A percentile compares a stretch with the other conserved stretches of the same genome.
These are phyloP conservation scores for Claviceps cyperi DNA, from an alignment of 2,329 filamentous ascomycete species.

Conservation along the genomic window DNA sequence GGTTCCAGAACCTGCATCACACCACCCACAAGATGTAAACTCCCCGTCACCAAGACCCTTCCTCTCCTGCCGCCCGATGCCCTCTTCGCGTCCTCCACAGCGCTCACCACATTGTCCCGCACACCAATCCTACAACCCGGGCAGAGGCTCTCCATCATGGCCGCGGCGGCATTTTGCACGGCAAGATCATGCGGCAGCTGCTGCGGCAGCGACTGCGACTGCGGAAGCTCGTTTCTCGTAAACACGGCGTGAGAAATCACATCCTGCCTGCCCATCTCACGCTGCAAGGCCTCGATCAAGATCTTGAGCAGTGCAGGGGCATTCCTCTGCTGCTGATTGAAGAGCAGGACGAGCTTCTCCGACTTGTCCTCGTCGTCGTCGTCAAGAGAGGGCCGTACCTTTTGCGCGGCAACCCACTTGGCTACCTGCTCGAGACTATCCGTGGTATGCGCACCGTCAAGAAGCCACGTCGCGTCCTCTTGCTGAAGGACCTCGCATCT, in stretches of 20 bases:
- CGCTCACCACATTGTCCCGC: slow-evolving; percentile 56
- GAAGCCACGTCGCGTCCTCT: slow-evolving; percentile 52
- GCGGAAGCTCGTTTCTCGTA: slow-evolving; percentile 53
- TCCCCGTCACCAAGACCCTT: slow-evolving; percentile 61
- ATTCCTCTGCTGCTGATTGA: slow-evolving; percentile 86
- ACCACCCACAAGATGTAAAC: slow-evolving; percentile 70
- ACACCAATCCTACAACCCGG: slow-evolving; percentile 31
- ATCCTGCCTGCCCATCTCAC: slow-evolving; percentile 20
- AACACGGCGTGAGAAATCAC: slow-evolving; percentile 64
- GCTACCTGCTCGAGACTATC: slow-evolving; percentile 69
- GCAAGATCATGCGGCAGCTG: slow-evolving; percentile 18
- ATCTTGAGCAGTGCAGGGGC: slow-evolving; percentile 48
- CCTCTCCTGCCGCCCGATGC: slow-evolving; percentile 22
- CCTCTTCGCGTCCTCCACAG: slow-evolving; percentile 42
- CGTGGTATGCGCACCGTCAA: slow-evolving; percentile 78
- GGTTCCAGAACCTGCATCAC: slow-evolving; percentile 56
- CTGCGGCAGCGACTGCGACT: slow-evolving; percentile 1
- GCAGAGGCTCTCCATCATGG: slow-evolving; percentile 43
- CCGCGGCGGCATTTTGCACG: slow-evolving; percentile 54
- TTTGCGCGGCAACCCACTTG: slow-evolving; percentile 54
- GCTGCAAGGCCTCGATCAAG: slow-evolving; percentile 42
- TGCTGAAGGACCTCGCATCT: slow-evolving; percentile 55
- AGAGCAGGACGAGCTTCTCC: slow-evolving; percentile 47
- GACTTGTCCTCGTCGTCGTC: slow-evolving; percentile 12
- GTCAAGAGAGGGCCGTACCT: slow-evolving; percentile 7